Evolutionary conservation across 2,329 filamentous ascomycete species (phyloP), one percentile per base, ranked within the genome.

Genomic region (Myotisia sp.): DNA sequence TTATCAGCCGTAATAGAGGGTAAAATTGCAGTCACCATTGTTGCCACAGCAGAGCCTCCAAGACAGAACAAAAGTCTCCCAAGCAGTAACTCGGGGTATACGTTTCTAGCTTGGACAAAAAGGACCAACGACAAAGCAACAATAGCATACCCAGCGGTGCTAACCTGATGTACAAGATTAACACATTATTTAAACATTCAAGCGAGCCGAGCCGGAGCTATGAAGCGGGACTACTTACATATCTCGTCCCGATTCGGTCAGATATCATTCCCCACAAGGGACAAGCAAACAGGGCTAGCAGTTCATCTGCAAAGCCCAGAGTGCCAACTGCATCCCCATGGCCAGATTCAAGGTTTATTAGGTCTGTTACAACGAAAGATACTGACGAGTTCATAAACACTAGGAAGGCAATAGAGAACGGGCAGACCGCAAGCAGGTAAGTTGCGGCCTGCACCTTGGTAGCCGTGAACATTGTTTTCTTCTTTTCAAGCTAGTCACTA

Each of bases 11-110:
- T 71, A 58, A 79, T 74, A 18, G 68, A 76, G 1, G 90, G 90
- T 16, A 98, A 66, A 29, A 92, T 84, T 3, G 90, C 90, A 6
- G 90, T 95, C 13, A 98, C 90, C 90, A 98, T 98, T 1, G 90
- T 95, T 9, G 85, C 86, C 68, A 81, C 76, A 14, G 87, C 90
- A n/a, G 86, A 85, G 13, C 82, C 90, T 16, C 90, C 90, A 12
- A 94, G 47, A 44, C 86, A 90, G 58, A 98, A 98, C 36, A 92
- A 64, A 33, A 95, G 64, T 44, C 90, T 71, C 36, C 81, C 85
- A 26, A 94, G 62, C 36, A 95, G 63, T 45, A 98, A 64, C 54
- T 92, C 78, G 6, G 90, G 87, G 58, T 93, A 94, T 6, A 94
- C 74, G 58, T 86, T 84, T 45, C 65, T 68, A 18, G 83, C 83